A percentile compares a stretch with the other conserved stretches of the same genome.
phyloP scores from a whole-genome alignment of 768 basidiomycete species.

The Gautieria morchelliformis region DNA sequence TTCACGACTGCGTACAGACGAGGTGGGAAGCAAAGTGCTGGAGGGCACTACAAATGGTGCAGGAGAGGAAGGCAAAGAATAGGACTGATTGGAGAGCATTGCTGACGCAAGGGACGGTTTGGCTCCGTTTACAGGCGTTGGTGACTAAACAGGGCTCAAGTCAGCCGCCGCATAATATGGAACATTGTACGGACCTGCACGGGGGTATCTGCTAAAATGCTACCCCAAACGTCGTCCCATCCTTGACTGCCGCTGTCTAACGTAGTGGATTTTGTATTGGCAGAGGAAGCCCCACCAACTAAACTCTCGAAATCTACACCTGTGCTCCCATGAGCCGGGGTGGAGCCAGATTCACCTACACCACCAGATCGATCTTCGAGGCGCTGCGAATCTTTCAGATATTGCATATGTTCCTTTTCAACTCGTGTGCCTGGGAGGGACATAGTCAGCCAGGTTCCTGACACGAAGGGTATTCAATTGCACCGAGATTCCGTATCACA shows the following conservation, averaged over 20 bases:
- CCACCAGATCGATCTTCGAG: constrained; percentile 68
- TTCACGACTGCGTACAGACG: not conserved
- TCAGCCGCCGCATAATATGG: constrained; percentile 2
- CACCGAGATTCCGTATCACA: constrained; percentile 57
- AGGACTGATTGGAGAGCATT: not conserved
- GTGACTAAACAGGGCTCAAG: constrained; percentile 16
- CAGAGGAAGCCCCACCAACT: constrained; percentile 33
- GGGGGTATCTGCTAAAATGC: constrained; percentile 46
- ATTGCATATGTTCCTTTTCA: constrained; percentile 86
- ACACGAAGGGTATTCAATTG: not conserved
- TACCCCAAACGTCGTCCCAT: constrained; percentile 80
- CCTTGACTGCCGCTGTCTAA: constrained; percentile 31
- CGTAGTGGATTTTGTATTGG: constrained; percentile 26
- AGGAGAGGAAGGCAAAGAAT: constrained; percentile 13
- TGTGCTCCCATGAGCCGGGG: constrained; percentile 24
- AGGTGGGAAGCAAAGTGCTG: not conserved
- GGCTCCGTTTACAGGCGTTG: not conserved
- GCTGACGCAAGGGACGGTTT: not conserved
- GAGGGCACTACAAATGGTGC: not conserved
- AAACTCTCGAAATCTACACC: constrained; percentile 81
- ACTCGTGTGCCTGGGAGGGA: constrained; percentile 58
- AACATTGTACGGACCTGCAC: constrained; percentile 16
- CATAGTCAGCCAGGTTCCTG: constrained; percentile 20
- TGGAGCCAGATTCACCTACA: constrained; percentile 24
- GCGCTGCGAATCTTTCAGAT: constrained; percentile 85